These are phyloP conservation scores for Lactarius evosmus DNA, from an alignment of 768 basidiomycete genomes.

Conservation along the genomic window DNA sequence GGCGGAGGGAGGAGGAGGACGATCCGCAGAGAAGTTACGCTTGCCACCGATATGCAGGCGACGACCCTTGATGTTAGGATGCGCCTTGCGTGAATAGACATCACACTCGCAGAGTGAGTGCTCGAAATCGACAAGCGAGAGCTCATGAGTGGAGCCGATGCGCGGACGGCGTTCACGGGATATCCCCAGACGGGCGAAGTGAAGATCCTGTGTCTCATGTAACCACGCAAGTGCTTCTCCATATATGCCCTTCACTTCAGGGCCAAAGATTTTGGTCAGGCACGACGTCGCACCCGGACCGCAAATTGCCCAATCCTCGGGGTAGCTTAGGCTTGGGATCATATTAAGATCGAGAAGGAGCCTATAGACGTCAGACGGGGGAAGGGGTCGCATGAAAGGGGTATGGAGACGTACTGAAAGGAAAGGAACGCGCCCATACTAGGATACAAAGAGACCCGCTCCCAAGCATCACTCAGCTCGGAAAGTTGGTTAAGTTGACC, in stretches of 20 bases:
- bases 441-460: constrained; percentile 52
- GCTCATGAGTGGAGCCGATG: constrained; percentile 31
- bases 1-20: constrained; percentile 30
- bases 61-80: constrained; percentile 42
- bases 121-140: constrained; percentile 70
- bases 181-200: constrained; percentile 57
- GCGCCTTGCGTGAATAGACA: constrained; percentile 64
- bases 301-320: constrained; percentile 61
- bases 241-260: constrained; percentile 42
- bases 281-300: constrained; percentile 68
- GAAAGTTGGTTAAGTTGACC: constrained; percentile 46
- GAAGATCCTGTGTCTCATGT: constrained; percentile 52
- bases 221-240: constrained; percentile 64
- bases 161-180: constrained; percentile 30
- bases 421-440: constrained; percentile 74
- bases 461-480: constrained; percentile 62
- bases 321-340: constrained; percentile 50
- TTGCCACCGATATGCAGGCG: constrained; percentile 38
- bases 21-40: constrained; percentile 25
- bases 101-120: constrained; percentile 78
- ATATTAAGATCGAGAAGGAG: constrained; percentile 40
- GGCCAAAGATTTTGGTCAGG: constrained; percentile 64
- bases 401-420: constrained; percentile 46
- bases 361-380: constrained; percentile 28
- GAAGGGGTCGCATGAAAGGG: not conserved